Percentiles rank a stretch among this genome's conserved stretches.
Conservation (phyloP, 306 rosid species). For the Rubus idaeus region DNA sequence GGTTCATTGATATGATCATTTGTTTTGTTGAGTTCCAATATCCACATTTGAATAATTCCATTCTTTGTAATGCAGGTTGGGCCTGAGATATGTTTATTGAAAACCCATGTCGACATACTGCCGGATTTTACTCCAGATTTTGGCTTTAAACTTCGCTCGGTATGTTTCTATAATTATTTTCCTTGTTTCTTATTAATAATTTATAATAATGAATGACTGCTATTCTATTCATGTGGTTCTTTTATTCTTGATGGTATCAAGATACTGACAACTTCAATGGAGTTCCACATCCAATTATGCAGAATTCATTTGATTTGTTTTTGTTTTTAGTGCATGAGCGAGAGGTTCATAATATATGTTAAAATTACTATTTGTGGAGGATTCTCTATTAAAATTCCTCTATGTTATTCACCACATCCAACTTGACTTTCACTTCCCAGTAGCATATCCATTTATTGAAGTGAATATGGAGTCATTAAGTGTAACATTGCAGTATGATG, state of each 20-base stretch:
- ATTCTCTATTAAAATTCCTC: not conserved
- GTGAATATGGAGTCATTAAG: not conserved
- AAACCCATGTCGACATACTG: slow-evolving; percentile 91
- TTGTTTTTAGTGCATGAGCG: not conserved
- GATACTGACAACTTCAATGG: not conserved
- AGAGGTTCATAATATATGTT: not conserved
- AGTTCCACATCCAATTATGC: not conserved
- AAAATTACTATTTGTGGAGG: not conserved
- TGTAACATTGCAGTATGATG: not conserved
- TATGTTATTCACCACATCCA: not conserved
- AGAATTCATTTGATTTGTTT: not conserved
- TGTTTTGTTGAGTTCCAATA: not conserved
- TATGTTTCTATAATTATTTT: slow-evolving; percentile 21
- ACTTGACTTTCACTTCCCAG: not conserved
- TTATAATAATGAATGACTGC: not conserved
- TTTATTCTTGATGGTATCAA: not conserved
- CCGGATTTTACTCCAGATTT: slow-evolving; percentile 91
- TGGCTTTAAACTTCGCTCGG: slow-evolving; percentile 78
- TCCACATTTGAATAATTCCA: slow-evolving; percentile 3
- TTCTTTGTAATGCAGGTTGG: slow-evolving; percentile 56
- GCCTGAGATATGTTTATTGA: slow-evolving; percentile 89
- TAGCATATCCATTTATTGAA: not conserved
- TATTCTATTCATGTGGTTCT: not conserved
- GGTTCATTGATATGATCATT: not conserved
- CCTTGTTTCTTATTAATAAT: not conserved